Conservation (phyloP, 768 basidiomycete species). For the Leucocoprinus sp. region DNA sequence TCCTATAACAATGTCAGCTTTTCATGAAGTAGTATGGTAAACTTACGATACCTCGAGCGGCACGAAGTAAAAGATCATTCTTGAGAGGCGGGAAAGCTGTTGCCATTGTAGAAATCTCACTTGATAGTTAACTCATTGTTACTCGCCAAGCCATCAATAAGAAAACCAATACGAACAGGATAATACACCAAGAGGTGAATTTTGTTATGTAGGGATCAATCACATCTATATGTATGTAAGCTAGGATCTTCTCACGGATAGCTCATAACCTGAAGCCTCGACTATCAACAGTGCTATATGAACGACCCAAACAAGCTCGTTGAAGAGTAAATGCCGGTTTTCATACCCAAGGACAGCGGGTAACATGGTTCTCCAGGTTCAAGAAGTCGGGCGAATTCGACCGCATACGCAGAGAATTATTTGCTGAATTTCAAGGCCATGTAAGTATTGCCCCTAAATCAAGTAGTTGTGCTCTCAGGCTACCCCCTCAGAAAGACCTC, state of each 20-base stretch:
- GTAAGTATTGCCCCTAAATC: conserved; percentile 5
- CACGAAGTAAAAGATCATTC: conserved; percentile 86
- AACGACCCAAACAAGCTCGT: conserved; percentile 53
- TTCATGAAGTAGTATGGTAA: neutral
- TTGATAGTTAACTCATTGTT: neutral
- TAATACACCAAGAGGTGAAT: too few species aligned
- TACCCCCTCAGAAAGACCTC: conserved; percentile 36
- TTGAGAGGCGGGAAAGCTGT: conserved; percentile 60
- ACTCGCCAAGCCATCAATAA: neutral
- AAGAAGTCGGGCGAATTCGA: conserved; percentile 79
- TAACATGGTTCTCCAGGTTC: conserved; percentile 37
- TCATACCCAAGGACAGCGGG: neutral
- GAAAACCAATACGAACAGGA: neutral
- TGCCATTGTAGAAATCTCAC: conserved; percentile 22
- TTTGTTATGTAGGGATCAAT: too few species aligned
- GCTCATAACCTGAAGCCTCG: neutral
- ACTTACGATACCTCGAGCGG: conserved; percentile 55
- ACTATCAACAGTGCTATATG: conserved; percentile 18
- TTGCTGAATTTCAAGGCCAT: conserved; percentile 46
- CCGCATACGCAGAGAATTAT: conserved; percentile 55
- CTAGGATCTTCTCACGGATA: conserved; percentile 1
- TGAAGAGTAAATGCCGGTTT: conserved; percentile 40
- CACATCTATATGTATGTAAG: too few species aligned
- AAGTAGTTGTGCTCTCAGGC: neutral
- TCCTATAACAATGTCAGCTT: conserved; percentile 32